Percentiles rank a stretch among this genome's conserved stretches.
phyloP scores from a whole-genome alignment of 306 rosid species.

The Psophocarpus tetragonolobus region DNA sequence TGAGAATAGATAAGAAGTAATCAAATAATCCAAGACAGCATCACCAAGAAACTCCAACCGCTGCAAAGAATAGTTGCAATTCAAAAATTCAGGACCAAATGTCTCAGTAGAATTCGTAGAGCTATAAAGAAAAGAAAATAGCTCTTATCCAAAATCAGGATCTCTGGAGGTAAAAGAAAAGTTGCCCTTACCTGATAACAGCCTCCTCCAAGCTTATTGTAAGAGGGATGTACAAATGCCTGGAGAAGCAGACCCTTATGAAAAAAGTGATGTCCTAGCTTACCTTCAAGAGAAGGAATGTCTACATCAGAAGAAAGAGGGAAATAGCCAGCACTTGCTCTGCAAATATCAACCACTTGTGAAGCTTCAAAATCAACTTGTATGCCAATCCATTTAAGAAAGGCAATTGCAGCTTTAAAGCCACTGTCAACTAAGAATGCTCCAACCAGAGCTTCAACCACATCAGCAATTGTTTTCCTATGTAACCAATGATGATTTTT shows the following conservation, averaged over 20 bases:
- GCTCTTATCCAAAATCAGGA: constrained; percentile 3
- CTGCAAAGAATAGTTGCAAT: constrained; percentile 51
- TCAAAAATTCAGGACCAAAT: constrained; percentile 20
- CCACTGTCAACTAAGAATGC: constrained; percentile 95
- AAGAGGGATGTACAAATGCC: constrained; percentile 94
- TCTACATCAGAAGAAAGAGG: constrained; percentile 57
- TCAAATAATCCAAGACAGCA: constrained; percentile 92
- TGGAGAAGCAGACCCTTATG: constrained; percentile 82
- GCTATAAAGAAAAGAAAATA: constrained; percentile 23
- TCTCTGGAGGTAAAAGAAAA: constrained; percentile 22
- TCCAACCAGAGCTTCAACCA: constrained; percentile 92
- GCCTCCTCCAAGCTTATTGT: constrained; percentile 85
- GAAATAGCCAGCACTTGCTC: constrained; percentile 58
- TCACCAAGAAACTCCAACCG: constrained; percentile 97
- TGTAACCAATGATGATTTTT: constrained; percentile 91
- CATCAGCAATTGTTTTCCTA: constrained; percentile 81
- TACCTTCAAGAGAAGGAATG: constrained; percentile 60
- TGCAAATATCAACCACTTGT: constrained; percentile 58
- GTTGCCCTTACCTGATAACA: constrained; percentile 77
- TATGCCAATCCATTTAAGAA: constrained; percentile 91
- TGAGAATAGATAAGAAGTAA: constrained; percentile 86
- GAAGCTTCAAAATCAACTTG: constrained; percentile 66
- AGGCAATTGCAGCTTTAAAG: constrained; percentile 80
- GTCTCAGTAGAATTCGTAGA: neutral
- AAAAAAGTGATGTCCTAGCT: constrained; percentile 64